Conservation (phyloP, 768 basidiomycete species). For the Steccherinum ochraceum region DNA sequence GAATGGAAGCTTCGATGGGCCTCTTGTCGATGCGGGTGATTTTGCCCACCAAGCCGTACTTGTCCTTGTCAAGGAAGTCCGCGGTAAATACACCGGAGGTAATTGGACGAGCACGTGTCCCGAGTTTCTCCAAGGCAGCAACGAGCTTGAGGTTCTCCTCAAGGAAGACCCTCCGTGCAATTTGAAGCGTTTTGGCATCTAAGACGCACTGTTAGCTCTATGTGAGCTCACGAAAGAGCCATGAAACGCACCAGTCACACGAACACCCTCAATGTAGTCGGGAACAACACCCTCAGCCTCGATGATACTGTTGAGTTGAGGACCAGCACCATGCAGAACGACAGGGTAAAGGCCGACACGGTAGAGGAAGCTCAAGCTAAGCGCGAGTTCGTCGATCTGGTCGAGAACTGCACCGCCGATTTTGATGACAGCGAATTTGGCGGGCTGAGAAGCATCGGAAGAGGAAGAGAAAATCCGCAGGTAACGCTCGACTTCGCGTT, state of each 20-base stretch:
- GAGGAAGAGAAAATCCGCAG: conserved; percentile 97
- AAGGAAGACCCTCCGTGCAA: conserved; percentile 94
- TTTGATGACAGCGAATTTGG: conserved; percentile 97
- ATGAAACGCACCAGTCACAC: conserved; percentile 73
- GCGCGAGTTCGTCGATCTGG: conserved; percentile 88
- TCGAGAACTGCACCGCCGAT: conserved; percentile 94
- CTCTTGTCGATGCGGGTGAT: conserved; percentile 94
- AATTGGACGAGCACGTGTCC: conserved; percentile 95
- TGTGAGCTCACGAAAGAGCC: background rate
- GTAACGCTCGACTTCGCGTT: conserved; percentile 97
- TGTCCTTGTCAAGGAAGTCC: conserved; percentile 90
- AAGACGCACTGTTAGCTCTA: background rate
- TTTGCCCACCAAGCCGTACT: conserved; percentile 94
- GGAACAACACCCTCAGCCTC: conserved; percentile 90
- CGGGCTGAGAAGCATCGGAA: conserved; percentile 81
- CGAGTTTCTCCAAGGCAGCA: conserved; percentile 85
- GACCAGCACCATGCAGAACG: conserved; percentile 93
- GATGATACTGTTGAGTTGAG: conserved; percentile 90
- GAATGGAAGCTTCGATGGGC: conserved; percentile 93
- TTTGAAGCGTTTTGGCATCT: conserved; percentile 92
- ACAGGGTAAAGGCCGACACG: conserved; percentile 97
- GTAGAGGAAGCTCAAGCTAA: conserved; percentile 94
- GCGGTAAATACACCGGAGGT: conserved; percentile 97
- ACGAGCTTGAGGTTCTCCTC: conserved; percentile 97
- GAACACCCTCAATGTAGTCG: conserved; percentile 96